These are phyloP conservation scores for Chenopodium album DNA, from an alignment of 148 eudicot species.

Conservation along the genomic window DNA sequence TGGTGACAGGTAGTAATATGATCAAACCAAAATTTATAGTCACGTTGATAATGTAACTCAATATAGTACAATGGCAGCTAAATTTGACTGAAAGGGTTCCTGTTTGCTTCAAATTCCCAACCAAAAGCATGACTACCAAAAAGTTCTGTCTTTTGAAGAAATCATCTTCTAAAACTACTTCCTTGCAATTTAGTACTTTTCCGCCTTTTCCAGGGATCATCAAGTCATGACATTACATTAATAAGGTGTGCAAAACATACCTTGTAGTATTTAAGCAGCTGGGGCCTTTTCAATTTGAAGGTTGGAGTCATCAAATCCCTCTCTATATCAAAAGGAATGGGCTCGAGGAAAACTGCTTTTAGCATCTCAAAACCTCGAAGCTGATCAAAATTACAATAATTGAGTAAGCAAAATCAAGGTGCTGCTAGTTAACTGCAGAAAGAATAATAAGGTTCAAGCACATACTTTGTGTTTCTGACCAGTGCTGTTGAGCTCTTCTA, in stretches of 20 bases:
- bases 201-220: neutral
- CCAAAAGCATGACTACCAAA: neutral
- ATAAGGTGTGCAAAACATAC: constrained; percentile 30
- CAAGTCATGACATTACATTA: neutral
- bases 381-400: constrained; percentile 34
- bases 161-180: too few species aligned
- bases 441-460: neutral
- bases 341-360: constrained; percentile 68
- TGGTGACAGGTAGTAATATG: neutral
- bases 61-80: too few species aligned
- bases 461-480: constrained; percentile 69
- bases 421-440: neutral
- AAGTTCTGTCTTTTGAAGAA: too few species aligned
- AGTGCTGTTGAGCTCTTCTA: constrained; percentile 73
- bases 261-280: constrained; percentile 87
- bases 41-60: too few species aligned
- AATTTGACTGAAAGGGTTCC: too few species aligned
- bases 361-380: constrained; percentile 92
- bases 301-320: constrained; percentile 95
- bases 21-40: too few species aligned
- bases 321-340: constrained; percentile 76
- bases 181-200: too few species aligned
- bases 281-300: constrained; percentile 94
- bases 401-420: constrained; percentile 5
- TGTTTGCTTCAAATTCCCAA: neutral